Base-by-base conservation (phyloP, 805 yeast genomes). In the Saturnispora hagleri region DNA sequence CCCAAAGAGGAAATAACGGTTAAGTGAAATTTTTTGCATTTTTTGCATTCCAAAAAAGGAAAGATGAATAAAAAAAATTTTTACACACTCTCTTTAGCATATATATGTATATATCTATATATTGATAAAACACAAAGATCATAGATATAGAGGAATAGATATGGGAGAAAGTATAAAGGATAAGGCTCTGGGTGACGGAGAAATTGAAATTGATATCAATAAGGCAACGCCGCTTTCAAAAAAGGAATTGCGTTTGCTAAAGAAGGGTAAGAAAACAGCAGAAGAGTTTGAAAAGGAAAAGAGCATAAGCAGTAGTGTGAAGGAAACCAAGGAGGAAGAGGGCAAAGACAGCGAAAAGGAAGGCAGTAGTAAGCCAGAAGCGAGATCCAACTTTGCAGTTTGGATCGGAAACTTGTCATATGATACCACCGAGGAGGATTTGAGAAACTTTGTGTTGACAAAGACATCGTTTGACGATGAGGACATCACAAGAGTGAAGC, bases 381-480 rank as follows among this genome's bases (percentile, higher is more conserved):
- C 63, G 5, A 73, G 73, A 62, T 75, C 83, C 4, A 79, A 75
- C 51, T 78, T 70, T 60, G 95, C 95, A 44, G 93, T 89, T 35
- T 93, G 99, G 99, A 79, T 93, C 46, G 99, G 99, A 43, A 93
- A 93, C 65, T 69, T 93, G 56, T 76, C 96, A 0, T 93, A 84
- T 61, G 93, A 87, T 49, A 88, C 97, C 5, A 74, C 82, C 0
- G 81, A 77, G 59, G 91, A 85, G 35, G 95, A 89, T 56, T 62
- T 93, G 34, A 70, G 71, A 13, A 74, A 81, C 50, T 89, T 85
- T 57, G 67, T 93, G 7, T 69, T 75, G 1, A 75, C 78, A 9
- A 86, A 84, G 62, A 78, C 91, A 0, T 61, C 64, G 1, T 73
- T 86, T 15, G 65, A 68, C 17, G 84, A 79, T 49, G 69, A 67